Evolutionary conservation across 1,284 basidiomycete genomes (phyloP).

Genomic region (Malassezia brasiliensis): DNA sequence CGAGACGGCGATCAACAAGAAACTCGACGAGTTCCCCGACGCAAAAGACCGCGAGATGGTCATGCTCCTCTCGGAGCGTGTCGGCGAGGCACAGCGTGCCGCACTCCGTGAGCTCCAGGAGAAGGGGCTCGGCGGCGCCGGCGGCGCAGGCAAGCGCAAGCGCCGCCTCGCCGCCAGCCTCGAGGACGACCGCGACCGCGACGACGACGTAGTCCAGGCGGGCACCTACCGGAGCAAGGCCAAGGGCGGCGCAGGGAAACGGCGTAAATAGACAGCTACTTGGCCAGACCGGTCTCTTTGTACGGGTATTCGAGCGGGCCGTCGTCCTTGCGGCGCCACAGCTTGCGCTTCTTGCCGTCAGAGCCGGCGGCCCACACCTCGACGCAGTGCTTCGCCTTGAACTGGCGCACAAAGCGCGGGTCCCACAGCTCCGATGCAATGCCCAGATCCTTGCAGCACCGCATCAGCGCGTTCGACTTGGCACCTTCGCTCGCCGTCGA

Average conservation of each 20-base stretch:
- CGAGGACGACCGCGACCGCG: conserved; percentile 43
- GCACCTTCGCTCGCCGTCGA: conserved; percentile 88
- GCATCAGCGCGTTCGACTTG: conserved; percentile 94
- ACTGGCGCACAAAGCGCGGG: conserved; percentile 85
- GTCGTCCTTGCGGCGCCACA: conserved; percentile 46
- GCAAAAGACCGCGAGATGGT: conserved; percentile 77
- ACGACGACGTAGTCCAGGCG: conserved; percentile 39
- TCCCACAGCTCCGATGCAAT: conserved; percentile 96
- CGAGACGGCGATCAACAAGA: conserved; percentile 68
- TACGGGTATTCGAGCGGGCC: conserved; percentile 44
- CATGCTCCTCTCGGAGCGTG: conserved; percentile 74
- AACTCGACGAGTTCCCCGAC: conserved; percentile 75
- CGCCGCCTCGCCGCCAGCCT: conserved; percentile 20
- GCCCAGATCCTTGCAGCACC: conserved; percentile 94
- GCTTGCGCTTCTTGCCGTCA: conserved; percentile 63
- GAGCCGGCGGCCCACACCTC: conserved; percentile 67
- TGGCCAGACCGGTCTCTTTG: conserved; percentile 34
- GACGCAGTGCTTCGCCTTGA: conserved; percentile 72
- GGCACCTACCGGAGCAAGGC: conserved; percentile 19
- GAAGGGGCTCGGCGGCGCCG: conserved; percentile 32
- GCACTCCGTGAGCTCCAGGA: conserved; percentile 61
- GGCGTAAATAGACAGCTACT: background rate
- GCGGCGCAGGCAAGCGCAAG: conserved; percentile 37
- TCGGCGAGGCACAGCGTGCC: conserved; percentile 74
- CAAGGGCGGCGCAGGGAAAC: conserved; percentile 5